Base-by-base conservation (phyloP, 345 rosid species). In the Gossypium anomalum region DNA sequence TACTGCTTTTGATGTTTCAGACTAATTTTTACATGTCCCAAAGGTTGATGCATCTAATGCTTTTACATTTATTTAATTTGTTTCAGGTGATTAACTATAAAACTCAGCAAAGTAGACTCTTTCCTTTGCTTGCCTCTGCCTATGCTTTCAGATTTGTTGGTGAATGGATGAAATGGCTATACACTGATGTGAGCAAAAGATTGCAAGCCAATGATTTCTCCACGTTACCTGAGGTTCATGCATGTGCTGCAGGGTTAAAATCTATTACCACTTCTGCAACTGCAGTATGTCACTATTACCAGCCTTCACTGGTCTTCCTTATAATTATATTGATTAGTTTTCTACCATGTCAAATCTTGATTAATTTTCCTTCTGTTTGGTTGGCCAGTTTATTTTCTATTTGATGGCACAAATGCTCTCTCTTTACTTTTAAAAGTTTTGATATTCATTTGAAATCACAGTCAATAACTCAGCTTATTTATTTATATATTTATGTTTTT, bases 121-220 rank as follows among this genome's bases (percentile, higher is more conserved):
- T 96, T 78, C 99, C 99, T 78, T 85, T 96, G 89, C 88, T 96
- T 83, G 99, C 99, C 80, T 93, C 98, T 74, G 99, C 99, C 43
- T 96, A 93, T 83, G 99, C 99, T 74, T 96, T 90, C 78, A 90
- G 98, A 83, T 90, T 96, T 79, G 98, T 90, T 60, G 94, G 99
- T 64, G 98, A 96, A 83, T 93, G 99, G 99, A 87, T 96, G 85
- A 88, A 90, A 61, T 92, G 93, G 97, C 92, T 96, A 43, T 92
- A 93, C 76, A 86, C 80, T 79, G 99, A 96, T 84, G 99, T 96
- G 65, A 92, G 91, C 56, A 83, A 85, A 82, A 90, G 92, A 78
- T 78, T 96, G 85, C 90, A 89, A 79, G 97, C 92, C 77, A 87
- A 82, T 73, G 99, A 96, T 84, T 93, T 93, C 78, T 80, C 99